phyloP scores from a whole-genome alignment of 805 yeast species.

The Kodamaea laetipori region DNA sequence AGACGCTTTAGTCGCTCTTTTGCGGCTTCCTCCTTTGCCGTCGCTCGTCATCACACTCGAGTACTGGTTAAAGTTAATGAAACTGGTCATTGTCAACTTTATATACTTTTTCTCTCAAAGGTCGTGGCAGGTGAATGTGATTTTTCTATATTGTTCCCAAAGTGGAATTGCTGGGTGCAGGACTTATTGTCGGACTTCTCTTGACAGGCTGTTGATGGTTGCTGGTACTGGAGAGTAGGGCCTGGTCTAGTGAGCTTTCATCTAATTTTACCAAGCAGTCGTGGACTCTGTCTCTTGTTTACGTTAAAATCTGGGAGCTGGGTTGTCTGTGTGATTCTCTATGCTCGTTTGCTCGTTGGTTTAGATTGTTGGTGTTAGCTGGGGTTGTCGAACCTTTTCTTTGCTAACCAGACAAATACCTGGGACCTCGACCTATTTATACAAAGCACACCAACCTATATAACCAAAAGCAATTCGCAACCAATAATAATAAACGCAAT shows the following conservation, averaged over 20 bases:
- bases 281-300: too few species aligned
- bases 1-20: slow-evolving; percentile 28
- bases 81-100: slow-evolving; percentile 10
- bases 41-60: slow-evolving; percentile 11
- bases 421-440: slow-evolving; percentile 3
- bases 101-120: slow-evolving; percentile 4
- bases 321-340: too few species aligned
- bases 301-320: too few species aligned
- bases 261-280: too few species aligned
- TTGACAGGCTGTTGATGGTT: not conserved
- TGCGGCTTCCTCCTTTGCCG: slow-evolving; percentile 11
- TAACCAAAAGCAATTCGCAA: slow-evolving; percentile 2
- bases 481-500: not conserved
- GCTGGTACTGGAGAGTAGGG: not conserved
- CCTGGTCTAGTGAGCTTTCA: too few species aligned
- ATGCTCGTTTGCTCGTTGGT: too few species aligned
- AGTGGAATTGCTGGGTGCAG: slow-evolving; percentile 1
- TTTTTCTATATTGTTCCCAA: not conserved
- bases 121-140: slow-evolving; percentile 10
- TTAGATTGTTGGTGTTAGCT: too few species aligned
- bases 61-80: slow-evolving; percentile 12
- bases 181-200: slow-evolving; percentile 5
- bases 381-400: not conserved
- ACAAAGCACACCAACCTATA: not conserved
- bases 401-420: not conserved